Percentiles rank a stretch among this genome's conserved stretches.
Conservation (phyloP, 495 filamentous ascomycete genomes). For the Cryomyces minteri region DNA sequence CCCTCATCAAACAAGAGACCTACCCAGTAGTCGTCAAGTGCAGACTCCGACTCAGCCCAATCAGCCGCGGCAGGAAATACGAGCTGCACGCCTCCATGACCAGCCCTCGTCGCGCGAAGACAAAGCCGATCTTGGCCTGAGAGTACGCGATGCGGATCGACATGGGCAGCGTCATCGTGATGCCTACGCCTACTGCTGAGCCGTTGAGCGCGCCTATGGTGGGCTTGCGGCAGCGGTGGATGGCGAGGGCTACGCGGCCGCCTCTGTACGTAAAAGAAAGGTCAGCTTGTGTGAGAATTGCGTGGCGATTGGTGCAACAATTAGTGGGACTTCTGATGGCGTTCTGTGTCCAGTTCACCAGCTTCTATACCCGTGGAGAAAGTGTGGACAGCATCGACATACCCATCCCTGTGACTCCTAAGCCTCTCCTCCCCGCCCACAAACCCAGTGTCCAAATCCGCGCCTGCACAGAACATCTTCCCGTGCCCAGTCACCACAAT, state of each 20-base stretch:
- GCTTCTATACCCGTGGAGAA: neutral
- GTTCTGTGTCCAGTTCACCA: neutral
- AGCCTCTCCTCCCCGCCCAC: conserved; percentile 13
- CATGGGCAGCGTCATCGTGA: conserved; percentile 48
- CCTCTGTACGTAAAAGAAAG: conserved; percentile 20
- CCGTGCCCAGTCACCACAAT: conserved; percentile 41
- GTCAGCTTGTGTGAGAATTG: neutral
- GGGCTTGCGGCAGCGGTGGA: conserved; percentile 42
- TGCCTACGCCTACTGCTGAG: conserved; percentile 45
- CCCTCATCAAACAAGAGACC: too few species aligned
- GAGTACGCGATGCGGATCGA: conserved; percentile 36
- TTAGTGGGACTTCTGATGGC: too few species aligned
- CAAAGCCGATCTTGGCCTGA: conserved; percentile 42
- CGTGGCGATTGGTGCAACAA: neutral
- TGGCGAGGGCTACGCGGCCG: conserved; percentile 36
- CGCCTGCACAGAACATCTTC: conserved; percentile 45
- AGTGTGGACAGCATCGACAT: conserved; percentile 1
- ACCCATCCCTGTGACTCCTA: conserved; percentile 30
- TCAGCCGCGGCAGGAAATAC: conserved; percentile 42
- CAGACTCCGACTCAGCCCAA: conserved; percentile 37
- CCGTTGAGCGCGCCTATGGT: conserved; percentile 48
- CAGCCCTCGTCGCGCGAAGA: conserved; percentile 42
- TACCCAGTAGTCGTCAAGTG: conserved; percentile 37
- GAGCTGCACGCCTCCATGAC: conserved; percentile 44
- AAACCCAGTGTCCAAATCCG: conserved; percentile 40